phyloP scores from a whole-genome alignment of 192 early-diverging fungal species.

The Rhizoclosmatium globosum region DNA sequence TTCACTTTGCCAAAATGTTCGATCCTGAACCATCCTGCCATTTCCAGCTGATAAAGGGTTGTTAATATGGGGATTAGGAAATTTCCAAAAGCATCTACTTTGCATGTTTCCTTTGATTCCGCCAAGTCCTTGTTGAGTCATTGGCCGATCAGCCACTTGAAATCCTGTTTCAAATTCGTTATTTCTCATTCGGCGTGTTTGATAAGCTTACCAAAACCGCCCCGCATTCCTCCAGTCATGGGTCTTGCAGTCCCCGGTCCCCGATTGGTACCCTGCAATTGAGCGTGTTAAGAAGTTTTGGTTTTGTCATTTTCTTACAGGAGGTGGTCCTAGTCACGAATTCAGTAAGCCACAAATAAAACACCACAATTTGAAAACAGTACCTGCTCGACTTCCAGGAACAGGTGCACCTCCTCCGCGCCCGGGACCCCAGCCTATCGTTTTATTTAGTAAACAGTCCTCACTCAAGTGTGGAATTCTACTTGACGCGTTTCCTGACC shows the following conservation, averaged over 20 bases:
- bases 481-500: constrained; percentile 54
- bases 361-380: background rate
- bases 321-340: constrained; percentile 22
- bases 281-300: background rate
- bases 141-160: constrained; percentile 62
- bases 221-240: constrained; percentile 38
- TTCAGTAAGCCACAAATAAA: background rate
- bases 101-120: constrained; percentile 49
- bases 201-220: constrained; percentile 10
- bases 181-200: background rate
- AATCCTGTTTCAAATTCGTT: constrained; percentile 30
- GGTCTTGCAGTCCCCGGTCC: constrained; percentile 45
- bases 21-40: constrained; percentile 62
- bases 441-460: background rate
- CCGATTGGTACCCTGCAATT: constrained; percentile 9
- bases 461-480: background rate
- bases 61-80: background rate
- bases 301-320: background rate
- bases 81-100: constrained; percentile 2
- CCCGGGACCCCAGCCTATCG: constrained; percentile 28
- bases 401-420: constrained; percentile 28
- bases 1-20: constrained; percentile 62
- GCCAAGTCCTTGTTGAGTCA: constrained; percentile 69
- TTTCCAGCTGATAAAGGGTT: background rate
- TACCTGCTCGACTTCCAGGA: constrained; percentile 43